Base-by-base conservation (phyloP, 441 rosid species). In the Pelargonium exstipulatum region DNA sequence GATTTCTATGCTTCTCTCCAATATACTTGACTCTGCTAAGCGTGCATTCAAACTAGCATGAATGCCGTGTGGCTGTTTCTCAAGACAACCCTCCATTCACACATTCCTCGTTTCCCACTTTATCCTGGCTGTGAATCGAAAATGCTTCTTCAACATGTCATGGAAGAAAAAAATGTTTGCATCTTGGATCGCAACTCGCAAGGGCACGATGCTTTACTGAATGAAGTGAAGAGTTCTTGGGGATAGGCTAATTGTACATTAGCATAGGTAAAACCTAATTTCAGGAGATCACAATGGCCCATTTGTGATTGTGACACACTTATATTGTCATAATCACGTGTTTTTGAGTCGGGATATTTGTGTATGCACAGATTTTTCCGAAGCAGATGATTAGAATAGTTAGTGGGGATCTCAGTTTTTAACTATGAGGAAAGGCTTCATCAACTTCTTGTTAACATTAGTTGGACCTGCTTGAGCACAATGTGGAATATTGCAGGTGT, bases 21-120 rank as follows among this genome's bases (percentile, higher is more conserved):
- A 78, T 53, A 74, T 70, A 1, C 78, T 74, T 0, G 81, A 71
- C 35, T 74, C 78, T 40, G 78, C 81, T 6, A 78, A 78, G 58
- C 71, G 71, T 29, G 70, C 77, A 42, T 49, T 67, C 7, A 17
- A 37, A 67, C 68, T 73, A 32, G 35, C 51, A 62, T 71, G 65
- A 71, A 13, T 17, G 9, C 1, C 61, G 1, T 17, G 9, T 55
- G 61, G 61, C n/a, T 2, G 53, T 46, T 46, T 10, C 53, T 46
- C 55, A 13, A 32, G 55, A 49, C 4, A 49, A 49, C 17, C 55
- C 6, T 49, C 3, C 55, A 49, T 32, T 32, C 37, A 32, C 37
- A 32, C 37, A 32, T 32, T 32, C 37, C 42, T 37, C 9, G 42
- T 51, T 51, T 51, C 57, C 18, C 17, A 51, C 17, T 51, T n/a